These are phyloP conservation scores for Russula dissimulans DNA, from an alignment of 768 basidiomycete species.

Conservation along the genomic window DNA sequence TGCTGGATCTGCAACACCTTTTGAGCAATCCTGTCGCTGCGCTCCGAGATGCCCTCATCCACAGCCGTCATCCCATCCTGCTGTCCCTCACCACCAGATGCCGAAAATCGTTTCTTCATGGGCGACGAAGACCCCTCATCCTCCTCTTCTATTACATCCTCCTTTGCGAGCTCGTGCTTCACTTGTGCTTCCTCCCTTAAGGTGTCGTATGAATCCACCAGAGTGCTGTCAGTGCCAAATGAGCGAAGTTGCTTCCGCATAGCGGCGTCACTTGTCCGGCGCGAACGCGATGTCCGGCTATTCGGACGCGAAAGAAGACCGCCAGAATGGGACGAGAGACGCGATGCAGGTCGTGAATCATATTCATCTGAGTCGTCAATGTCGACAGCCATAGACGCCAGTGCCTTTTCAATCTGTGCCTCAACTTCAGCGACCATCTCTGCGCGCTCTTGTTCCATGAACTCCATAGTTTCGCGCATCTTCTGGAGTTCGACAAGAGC, in stretches of 20 bases:
- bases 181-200: slow-evolving; percentile 32
- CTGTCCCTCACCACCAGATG: slow-evolving; percentile 48
- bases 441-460: slow-evolving; percentile 78
- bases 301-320: slow-evolving; percentile 22
- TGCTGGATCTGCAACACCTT: slow-evolving; percentile 86
- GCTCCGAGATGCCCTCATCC: slow-evolving; percentile 74
- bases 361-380: slow-evolving; percentile 70
- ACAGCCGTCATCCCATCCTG: slow-evolving; percentile 82
- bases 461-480: slow-evolving; percentile 81
- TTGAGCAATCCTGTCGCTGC: slow-evolving; percentile 80
- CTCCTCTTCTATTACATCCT: slow-evolving; percentile 42
- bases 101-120: slow-evolving; percentile 69
- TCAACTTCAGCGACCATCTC: slow-evolving; percentile 92
- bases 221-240: slow-evolving; percentile 70
- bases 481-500: slow-evolving; percentile 72
- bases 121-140: slow-evolving; percentile 24
- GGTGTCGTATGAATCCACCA: slow-evolving; percentile 54
- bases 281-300: slow-evolving; percentile 53
- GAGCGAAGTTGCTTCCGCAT: slow-evolving; percentile 52
- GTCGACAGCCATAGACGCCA: slow-evolving; percentile 78
- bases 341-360: slow-evolving; percentile 44
- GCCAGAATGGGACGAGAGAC: slow-evolving; percentile 8
- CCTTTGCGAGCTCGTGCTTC: slow-evolving; percentile 48
- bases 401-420: slow-evolving; percentile 80
- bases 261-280: slow-evolving; percentile 50